Evolutionary conservation across 73 alveolate genomes (phyloP), one percentile per base, ranked within the genome.

Genomic region (Symbiodinium natans): DNA sequence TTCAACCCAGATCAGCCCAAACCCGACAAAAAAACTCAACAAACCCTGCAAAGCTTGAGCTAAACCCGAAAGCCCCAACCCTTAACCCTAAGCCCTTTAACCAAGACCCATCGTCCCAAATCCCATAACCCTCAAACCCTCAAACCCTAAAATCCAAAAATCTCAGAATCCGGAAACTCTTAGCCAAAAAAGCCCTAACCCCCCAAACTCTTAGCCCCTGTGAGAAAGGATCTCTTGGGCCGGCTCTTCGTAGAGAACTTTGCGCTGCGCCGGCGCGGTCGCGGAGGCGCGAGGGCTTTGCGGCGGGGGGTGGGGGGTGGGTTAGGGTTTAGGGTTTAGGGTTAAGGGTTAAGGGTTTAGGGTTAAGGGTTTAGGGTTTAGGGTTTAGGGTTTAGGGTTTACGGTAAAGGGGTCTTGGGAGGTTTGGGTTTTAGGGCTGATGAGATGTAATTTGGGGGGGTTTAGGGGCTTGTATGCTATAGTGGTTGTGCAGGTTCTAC

Each of bases 231-330:
- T 48, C 75, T 89, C 87, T 77, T 89, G 4, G 96, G 96, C 27
- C 96, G 96, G 46, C 96, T 89, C 77, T 89, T 89, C 46, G 96
- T 89, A 38, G 96, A 89, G 75, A 89, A 89, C 87, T 89, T 89
- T 29, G 96, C 75, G 27, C 77, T 89, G 38, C 96, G 96, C 23
- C 54, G 96, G 41, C 36, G 75, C 33, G 75, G 33, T 10, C 75
- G 75, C 33, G 75, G 31, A 27, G 36, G 19, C 29, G 36, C 0
- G 27, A 27, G 75, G 75, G 75, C n/a, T n/a, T n/a, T n/a, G 75
- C 10, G 75, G 75, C 75, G 13, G 59, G 59, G 59, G 13, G 59
- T 25, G 33, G 29, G 75, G 74, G 5, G 33, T 15, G 31, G 74
- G 74, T 56, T 11, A 19, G 74, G 74, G 33, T 56, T 56, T 13